phyloP scores from a whole-genome alignment of 345 rosid species.

The Nephelium lappaceum region DNA sequence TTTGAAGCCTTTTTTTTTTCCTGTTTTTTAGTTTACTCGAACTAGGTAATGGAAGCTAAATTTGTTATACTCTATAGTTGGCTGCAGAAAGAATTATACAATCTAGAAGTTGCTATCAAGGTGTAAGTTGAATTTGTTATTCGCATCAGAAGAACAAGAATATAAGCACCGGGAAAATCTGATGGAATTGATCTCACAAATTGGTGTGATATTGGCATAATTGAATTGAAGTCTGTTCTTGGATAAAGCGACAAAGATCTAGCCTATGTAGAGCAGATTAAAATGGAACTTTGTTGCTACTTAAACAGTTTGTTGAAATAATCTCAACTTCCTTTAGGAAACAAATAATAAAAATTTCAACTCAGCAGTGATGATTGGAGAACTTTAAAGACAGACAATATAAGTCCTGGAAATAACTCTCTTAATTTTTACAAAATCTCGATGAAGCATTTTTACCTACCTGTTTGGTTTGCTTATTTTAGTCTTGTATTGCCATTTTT shows the following conservation, averaged over 20 bases:
- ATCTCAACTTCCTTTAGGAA: neutral
- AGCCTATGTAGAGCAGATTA: neutral
- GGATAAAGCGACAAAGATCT: neutral
- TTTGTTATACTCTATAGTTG: neutral
- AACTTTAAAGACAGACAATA: neutral
- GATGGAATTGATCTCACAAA: neutral
- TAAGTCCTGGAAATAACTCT: neutral
- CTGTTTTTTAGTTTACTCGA: neutral
- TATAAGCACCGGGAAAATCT: neutral
- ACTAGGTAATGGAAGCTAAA: neutral
- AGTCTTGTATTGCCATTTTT: neutral
- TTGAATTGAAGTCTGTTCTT: neutral
- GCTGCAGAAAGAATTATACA: neutral
- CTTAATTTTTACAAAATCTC: neutral
- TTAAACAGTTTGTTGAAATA: neutral
- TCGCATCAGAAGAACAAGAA: neutral
- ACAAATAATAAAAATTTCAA: too few species aligned
- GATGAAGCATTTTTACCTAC: neutral
- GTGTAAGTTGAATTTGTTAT: neutral
- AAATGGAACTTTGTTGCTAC: neutral
- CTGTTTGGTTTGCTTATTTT: neutral
- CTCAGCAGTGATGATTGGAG: neutral
- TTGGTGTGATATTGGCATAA: slow-evolving; percentile 5
- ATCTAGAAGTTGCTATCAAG: neutral
- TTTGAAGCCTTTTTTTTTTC: neutral